These are phyloP conservation scores for Pyricularia pennisetigena DNA, from an alignment of 2,329 filamentous ascomycete genomes.

Conservation along the genomic window DNA sequence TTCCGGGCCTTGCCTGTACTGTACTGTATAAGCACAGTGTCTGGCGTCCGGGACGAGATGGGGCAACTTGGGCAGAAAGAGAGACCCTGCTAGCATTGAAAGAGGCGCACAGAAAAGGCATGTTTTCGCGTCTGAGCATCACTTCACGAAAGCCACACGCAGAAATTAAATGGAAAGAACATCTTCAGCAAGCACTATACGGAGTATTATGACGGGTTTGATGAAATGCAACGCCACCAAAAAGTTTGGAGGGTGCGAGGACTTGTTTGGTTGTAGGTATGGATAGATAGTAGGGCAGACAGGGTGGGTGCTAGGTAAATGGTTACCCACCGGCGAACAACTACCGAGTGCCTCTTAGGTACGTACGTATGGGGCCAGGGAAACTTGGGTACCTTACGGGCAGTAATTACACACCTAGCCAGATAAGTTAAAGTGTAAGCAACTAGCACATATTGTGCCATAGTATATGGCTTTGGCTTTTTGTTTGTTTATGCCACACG, in stretches of 20 bases:
- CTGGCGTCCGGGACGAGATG: neutral
- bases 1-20: neutral
- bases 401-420: neutral
- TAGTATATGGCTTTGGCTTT: neutral
- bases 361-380: too few species aligned
- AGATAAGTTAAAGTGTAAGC: too few species aligned
- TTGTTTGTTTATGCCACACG: neutral
- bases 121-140: neutral
- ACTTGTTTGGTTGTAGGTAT: neutral
- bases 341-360: too few species aligned
- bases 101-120: neutral
- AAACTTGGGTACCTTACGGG: too few species aligned
- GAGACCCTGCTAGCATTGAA: neutral
- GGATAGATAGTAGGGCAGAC: neutral
- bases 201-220: neutral
- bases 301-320: neutral
- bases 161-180: neutral
- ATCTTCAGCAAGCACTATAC: neutral
- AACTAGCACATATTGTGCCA: too few species aligned
- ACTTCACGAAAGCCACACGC: neutral
- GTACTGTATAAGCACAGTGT: neutral
- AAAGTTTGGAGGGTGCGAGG: neutral
- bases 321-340: too few species aligned
- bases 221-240: neutral
- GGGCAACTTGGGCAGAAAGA: neutral